A percentile compares a stretch with the other conserved stretches of the same genome.
These are phyloP conservation scores for Dictyostelium intermedium DNA, from an alignment of 78 protist genomes.

Conservation along the genomic window DNA sequence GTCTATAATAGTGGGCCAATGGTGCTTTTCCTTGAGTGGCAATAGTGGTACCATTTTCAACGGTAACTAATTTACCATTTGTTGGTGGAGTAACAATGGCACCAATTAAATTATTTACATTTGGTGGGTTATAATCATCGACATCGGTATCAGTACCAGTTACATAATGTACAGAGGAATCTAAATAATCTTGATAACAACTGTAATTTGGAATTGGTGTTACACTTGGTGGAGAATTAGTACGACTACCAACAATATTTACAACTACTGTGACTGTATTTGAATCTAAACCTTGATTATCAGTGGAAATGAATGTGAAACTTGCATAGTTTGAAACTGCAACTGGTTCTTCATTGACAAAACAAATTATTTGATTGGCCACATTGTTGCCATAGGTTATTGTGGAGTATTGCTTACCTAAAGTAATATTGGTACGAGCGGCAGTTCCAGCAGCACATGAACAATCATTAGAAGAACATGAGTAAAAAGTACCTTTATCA, in stretches of 20 bases:
- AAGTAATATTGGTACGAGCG: background rate
- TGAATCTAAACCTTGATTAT: background rate
- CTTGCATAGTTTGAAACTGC: background rate
- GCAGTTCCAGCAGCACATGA: too few species aligned
- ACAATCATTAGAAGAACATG: background rate
- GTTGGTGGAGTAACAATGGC: background rate
- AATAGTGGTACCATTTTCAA: background rate
- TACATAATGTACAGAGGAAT: background rate
- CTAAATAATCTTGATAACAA: background rate
- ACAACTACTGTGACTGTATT: background rate
- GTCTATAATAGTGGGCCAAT: background rate
- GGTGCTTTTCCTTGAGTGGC: background rate
- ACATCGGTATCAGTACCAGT: constrained; percentile 5
- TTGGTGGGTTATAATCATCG: background rate
- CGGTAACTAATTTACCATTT: background rate
- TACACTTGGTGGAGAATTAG: background rate
- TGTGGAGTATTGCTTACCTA: background rate
- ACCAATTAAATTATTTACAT: background rate
- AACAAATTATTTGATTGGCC: background rate
- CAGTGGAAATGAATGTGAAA: background rate
- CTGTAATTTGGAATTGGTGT: background rate
- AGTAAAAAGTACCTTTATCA: background rate
- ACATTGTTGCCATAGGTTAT: too few species aligned
- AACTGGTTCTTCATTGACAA: background rate
- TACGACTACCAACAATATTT: background rate